phyloP scores from a whole-genome alignment of 805 yeast genomes.

The Scheffersomyces lignosus region DNA sequence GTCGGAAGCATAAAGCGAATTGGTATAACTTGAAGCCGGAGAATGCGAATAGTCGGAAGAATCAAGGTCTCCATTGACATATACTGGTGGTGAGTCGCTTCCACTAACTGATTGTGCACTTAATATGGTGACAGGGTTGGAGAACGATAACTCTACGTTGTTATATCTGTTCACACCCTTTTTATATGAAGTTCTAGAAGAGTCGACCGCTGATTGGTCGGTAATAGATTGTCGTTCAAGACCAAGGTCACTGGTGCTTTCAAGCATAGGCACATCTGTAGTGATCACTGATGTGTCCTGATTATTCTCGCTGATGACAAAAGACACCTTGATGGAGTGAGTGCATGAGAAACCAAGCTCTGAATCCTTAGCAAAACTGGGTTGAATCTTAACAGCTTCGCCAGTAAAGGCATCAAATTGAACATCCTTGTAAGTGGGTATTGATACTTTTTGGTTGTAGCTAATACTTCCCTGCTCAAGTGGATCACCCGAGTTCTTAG shows the following conservation, averaged over 20 bases:
- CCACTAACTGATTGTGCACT: conserved; percentile 10
- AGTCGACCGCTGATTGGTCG: too few relatives aligned
- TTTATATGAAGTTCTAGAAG: too few relatives aligned
- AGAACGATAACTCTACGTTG: conserved; percentile 13
- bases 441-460: background rate
- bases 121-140: conserved; percentile 12
- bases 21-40: background rate
- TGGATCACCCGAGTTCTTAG: background rate
- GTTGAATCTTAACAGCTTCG: background rate
- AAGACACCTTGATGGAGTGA: background rate
- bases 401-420: background rate
- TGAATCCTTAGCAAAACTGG: background rate
- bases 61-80: conserved; percentile 2
- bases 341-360: background rate
- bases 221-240: too few relatives aligned
- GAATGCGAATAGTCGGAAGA: too few relatives aligned
- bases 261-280: too few relatives aligned
- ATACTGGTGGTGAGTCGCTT: conserved; percentile 11
- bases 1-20: background rate
- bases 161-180: conserved; percentile 6
- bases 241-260: too few relatives aligned
- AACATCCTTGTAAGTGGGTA: background rate
- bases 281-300: too few relatives aligned
- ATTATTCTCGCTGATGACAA: background rate
- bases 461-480: background rate